A percentile compares a stretch with the other conserved stretches of the same genome.
Evolutionary conservation across 2,329 filamentous ascomycete genomes (phyloP).

Genomic region (Aureobasidium sp.): DNA sequence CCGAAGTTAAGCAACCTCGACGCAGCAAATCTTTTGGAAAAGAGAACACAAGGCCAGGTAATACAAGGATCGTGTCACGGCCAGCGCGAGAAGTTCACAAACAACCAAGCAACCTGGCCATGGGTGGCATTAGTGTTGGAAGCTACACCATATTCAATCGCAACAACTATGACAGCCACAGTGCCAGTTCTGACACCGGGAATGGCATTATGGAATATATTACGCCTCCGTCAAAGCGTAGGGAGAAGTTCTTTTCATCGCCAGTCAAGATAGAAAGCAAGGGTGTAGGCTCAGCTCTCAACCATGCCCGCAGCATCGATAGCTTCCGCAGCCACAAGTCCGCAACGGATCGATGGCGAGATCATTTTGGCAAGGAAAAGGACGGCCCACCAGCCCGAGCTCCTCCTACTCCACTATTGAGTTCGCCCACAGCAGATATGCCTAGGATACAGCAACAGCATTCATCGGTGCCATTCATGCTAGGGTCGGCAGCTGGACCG

Average conservation of each 20-base stretch:
- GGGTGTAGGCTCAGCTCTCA: not conserved
- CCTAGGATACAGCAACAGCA: not conserved
- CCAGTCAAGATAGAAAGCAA: not conserved
- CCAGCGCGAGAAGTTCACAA: slow-evolving; percentile 9
- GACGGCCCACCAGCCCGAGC: not conserved
- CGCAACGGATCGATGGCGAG: not conserved
- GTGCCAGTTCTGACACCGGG: slow-evolving; percentile 6
- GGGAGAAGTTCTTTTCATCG: slow-evolving; percentile 15
- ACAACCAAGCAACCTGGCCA: slow-evolving; percentile 11
- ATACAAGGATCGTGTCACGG: slow-evolving; percentile 15
- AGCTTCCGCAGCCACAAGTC: slow-evolving; percentile 8
- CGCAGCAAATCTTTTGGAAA: not conserved
- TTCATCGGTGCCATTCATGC: not conserved
- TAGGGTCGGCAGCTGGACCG: not conserved
- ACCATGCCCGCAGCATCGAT: slow-evolving; percentile 10
- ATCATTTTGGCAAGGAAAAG: not conserved
- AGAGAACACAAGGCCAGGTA: not conserved
- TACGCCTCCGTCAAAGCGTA: slow-evolving; percentile 20
- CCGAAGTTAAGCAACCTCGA: slow-evolving; percentile 3
- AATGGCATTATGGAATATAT: slow-evolving; percentile 15
- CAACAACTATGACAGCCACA: slow-evolving; percentile 9
- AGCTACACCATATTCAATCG: slow-evolving; percentile 15
- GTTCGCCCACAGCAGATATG: not conserved
- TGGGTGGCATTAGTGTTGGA: slow-evolving; percentile 14
- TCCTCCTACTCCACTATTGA: not conserved